Evolutionary conservation across 768 basidiomycete species (phyloP), one percentile per base, ranked within the genome.

Genomic region (Tephrocybe sp.): DNA sequence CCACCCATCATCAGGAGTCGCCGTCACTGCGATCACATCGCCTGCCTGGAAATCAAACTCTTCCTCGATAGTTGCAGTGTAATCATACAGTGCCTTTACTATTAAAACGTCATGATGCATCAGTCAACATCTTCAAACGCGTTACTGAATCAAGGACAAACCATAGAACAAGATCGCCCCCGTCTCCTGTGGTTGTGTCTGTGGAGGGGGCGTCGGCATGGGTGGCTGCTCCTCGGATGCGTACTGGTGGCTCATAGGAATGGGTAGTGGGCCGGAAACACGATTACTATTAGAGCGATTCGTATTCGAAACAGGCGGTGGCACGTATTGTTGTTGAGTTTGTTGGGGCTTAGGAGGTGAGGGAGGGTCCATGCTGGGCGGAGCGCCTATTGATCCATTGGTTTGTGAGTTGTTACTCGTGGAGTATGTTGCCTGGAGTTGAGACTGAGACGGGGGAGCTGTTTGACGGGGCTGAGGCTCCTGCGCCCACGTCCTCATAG

Each of bases 1-100:
- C 96, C 96, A 98, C 1, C 96, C 96, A 63, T 97, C 95, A 60
- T 94, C 93, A 8, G 94, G 94, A 15, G 93, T 95, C 8, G 83
- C 81, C 0, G 92, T 96, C 18, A 98, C 95, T 1, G 95, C 95
- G 57, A 98, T 97, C 54, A 97, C 87, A 71, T 98, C 96, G n/a
- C 89, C 91, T 11, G 84, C 71, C 64, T 94, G 91, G 80, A 98
- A 98, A 69, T 94, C 89, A 68, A 98, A 98, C 69, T 98, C 96
- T 61, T 95, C 92, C 2, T 88, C 82, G 53, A 87, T 91, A 6
- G 87, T 84, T 5, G 90, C 92, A 0, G 72, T 72, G 64, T 94
- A 95, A 69, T 93, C 88, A 61, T 92, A 96, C 50, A 94, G 71
- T 41, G 92, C 93, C 73, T 89, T 88, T 54, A 95, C 92, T 92